These are phyloP conservation scores for Jacaranda copaia DNA, from an alignment of 257 asterid genomes.

Conservation along the genomic window DNA sequence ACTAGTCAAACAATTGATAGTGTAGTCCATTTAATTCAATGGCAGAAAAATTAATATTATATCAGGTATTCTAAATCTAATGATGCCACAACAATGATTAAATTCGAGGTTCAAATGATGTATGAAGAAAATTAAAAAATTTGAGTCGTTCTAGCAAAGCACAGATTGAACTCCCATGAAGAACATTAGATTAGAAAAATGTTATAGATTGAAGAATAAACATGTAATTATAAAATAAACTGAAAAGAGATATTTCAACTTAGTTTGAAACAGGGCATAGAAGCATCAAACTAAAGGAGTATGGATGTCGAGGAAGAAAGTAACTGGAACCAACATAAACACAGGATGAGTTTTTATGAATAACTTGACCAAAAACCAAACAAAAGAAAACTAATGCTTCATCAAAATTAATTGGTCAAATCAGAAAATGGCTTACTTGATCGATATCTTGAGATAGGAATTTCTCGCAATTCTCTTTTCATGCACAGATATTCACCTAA, in stretches of 20 bases:
- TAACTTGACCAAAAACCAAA: slow-evolving; percentile 8
- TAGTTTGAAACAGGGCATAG: background rate
- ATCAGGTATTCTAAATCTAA: background rate
- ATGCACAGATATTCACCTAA: slow-evolving; percentile 86
- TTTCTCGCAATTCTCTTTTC: slow-evolving; percentile 82
- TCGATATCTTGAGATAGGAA: slow-evolving; percentile 80
- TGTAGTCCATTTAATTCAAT: background rate
- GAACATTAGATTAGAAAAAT: slow-evolving; percentile 1
- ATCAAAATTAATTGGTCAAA: slow-evolving; percentile 13
- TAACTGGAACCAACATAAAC: background rate
- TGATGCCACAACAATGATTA: background rate
- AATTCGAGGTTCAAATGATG: background rate
- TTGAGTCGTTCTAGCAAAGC: background rate
- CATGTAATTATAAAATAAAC: background rate
- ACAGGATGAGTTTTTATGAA: background rate
- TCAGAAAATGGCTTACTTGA: slow-evolving; percentile 66
- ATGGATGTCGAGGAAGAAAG: background rate
- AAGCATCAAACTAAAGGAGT: too few relatives aligned
- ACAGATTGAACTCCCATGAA: background rate
- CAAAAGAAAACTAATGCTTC: slow-evolving; percentile 9
- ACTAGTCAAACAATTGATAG: background rate
- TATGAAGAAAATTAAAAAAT: background rate
- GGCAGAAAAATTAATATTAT: background rate
- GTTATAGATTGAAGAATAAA: background rate
- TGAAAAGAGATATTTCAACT: too few relatives aligned